Percentiles rank a stretch among this genome's conserved stretches.
Evolutionary conservation across 2,329 filamentous ascomycete genomes (phyloP).

Genomic region (Fusarium sp.): DNA sequence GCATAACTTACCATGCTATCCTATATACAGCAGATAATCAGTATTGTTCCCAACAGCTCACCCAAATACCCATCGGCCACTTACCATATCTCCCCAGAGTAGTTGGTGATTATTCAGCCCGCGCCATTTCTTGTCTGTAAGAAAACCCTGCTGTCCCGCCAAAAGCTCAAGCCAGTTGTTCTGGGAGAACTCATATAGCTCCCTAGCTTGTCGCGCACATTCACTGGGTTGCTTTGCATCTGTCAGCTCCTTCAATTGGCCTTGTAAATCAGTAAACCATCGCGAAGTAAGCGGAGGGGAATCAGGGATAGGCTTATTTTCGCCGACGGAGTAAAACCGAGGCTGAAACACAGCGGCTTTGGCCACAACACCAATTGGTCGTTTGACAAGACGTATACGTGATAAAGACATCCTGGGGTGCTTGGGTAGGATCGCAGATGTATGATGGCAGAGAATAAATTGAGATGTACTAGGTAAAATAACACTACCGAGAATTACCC

Average conservation of each 20-base stretch:
- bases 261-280: constrained; percentile 35
- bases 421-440: background rate
- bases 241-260: constrained; percentile 1
- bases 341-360: background rate
- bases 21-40: background rate
- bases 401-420: background rate
- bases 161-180: constrained; percentile 27
- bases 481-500: constrained; percentile 2
- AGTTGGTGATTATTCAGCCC: constrained; percentile 28
- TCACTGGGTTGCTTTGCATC: background rate
- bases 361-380: background rate
- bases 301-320: background rate
- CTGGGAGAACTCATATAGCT: background rate
- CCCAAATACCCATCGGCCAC: background rate
- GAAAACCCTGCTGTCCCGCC: constrained; percentile 25
- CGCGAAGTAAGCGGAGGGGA: constrained; percentile 9
- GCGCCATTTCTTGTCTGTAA: constrained; percentile 28
- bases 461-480: background rate
- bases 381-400: background rate
- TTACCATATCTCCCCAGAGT: constrained; percentile 39
- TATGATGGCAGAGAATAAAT: background rate
- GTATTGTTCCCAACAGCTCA: background rate
- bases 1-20: constrained; percentile 31
- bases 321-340: background rate
- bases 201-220: constrained; percentile 9